Evolutionary conservation across 495 filamentous ascomycete genomes (phyloP), one percentile per base, ranked within the genome.

Genomic region (Podospora australis): DNA sequence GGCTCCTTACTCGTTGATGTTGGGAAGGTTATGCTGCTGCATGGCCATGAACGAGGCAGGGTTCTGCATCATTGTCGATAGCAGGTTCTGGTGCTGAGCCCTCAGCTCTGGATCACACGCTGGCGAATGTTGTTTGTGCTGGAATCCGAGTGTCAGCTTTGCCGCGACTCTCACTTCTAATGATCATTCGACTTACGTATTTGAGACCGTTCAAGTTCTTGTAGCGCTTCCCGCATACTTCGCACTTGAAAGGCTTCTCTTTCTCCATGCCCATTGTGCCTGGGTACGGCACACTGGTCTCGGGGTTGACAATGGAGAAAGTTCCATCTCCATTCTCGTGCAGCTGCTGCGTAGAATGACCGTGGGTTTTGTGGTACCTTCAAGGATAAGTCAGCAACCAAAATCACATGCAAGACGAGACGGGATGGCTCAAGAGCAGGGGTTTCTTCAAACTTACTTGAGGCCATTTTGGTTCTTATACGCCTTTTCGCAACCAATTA

Each of bases 391-490:
- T n/a, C n/a, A n/a, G n/a, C n/a, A n/a, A n/a, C n/a, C n/a, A 55
- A 44, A 40, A 42, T 34, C 36, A 39, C 25, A 46, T 65, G 73
- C 68, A 79, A 70, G 49, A 46, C 19, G 5, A 40, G 32, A 34
- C 11, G 40, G 25, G 70, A 14, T 41, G 39, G 39, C 8, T 41
- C 19, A 23, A 7, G 4, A 19, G 9, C 32, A 36, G n/a, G 3
- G 32, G 4, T 24, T 41, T 41, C 2, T n/a, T 1, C 4, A 38
- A 10, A 13, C 75, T 54, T 86, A 94, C 76, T 97, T 97, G 25
- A 99, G 73, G 25, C 92, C 92, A 58, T 99, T 99, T 59, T 97
- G 92, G 65, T 99, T 99, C 77, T 99, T 99, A 67, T 99, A 99
- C 11, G 92, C 92, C 73, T 99, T 99, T 65, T 99, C 92, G 61